A percentile compares a stretch with the other conserved stretches of the same genome.
Conservation (phyloP, 768 basidiomycete species). For the Mycena chlorophos region DNA sequence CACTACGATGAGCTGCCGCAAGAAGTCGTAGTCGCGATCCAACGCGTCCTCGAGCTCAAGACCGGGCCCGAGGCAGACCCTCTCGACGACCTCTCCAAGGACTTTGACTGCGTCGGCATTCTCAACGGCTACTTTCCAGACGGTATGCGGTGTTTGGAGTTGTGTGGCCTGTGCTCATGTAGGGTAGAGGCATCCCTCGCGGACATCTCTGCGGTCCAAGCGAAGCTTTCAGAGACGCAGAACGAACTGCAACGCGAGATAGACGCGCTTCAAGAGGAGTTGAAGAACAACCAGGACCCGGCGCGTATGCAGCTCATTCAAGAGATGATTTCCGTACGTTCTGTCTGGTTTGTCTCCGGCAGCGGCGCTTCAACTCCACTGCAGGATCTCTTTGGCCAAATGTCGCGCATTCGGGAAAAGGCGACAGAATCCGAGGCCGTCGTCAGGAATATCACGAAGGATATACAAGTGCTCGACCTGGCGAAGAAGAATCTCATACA, state of each 20-base stretch:
- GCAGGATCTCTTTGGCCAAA: slow-evolving; percentile 91
- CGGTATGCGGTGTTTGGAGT: slow-evolving; percentile 47
- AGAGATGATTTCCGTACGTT: slow-evolving; percentile 89
- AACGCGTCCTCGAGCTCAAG: slow-evolving; percentile 64
- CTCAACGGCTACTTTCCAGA: slow-evolving; percentile 78
- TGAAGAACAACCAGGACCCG: slow-evolving; percentile 81
- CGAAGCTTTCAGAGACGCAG: slow-evolving; percentile 68
- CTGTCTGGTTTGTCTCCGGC: not conserved
- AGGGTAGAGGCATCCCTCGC: slow-evolving; percentile 73
- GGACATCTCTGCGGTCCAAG: slow-evolving; percentile 70
- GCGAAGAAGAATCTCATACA: slow-evolving; percentile 91
- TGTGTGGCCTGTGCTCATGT: slow-evolving; percentile 22
- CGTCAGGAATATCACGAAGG: slow-evolving; percentile 91
- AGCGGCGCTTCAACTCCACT: not conserved
- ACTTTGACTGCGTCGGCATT: slow-evolving; percentile 57
- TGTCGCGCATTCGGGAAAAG: slow-evolving; percentile 94
- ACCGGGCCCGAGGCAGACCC: slow-evolving; percentile 49
- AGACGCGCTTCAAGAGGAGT: slow-evolving; percentile 59
- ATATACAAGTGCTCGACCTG: slow-evolving; percentile 91
- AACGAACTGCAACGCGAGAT: slow-evolving; percentile 72
- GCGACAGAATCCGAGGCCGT: slow-evolving; percentile 97
- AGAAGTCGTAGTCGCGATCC: slow-evolving; percentile 69
- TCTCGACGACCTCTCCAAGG: slow-evolving; percentile 56
- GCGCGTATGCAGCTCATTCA: slow-evolving; percentile 88
- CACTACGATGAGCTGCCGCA: slow-evolving; percentile 55